A percentile compares a stretch with the other conserved stretches of the same genome.
Conservation (phyloP, 805 yeast species). For the Hermanozyma aechmeae region DNA sequence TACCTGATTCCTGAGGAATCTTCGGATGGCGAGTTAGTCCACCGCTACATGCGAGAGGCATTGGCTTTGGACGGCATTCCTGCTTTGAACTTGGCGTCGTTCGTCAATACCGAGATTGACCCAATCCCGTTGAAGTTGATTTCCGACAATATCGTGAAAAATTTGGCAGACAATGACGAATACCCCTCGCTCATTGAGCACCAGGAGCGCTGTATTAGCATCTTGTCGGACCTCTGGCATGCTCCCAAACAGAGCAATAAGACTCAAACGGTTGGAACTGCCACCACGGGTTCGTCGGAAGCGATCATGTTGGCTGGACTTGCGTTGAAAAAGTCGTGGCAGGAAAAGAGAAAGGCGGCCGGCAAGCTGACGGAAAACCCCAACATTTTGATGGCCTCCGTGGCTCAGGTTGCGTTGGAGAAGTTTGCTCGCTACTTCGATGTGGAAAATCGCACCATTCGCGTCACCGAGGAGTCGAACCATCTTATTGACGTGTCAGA, state of each 20-base stretch:
- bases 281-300: slow-evolving; percentile 91
- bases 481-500: slow-evolving; percentile 55
- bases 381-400: slow-evolving; percentile 83
- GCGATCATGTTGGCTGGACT: slow-evolving; percentile 91
- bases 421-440: slow-evolving; percentile 92
- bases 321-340: slow-evolving; percentile 90
- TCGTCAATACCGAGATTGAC: slow-evolving; percentile 69
- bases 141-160: slow-evolving; percentile 69
- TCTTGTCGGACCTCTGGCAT: slow-evolving; percentile 73
- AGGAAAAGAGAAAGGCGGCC: slow-evolving; percentile 45
- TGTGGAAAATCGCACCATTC: slow-evolving; percentile 73
- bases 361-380: slow-evolving; percentile 61
- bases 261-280: slow-evolving; percentile 60
- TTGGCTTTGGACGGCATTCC: slow-evolving; percentile 79
- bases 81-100: slow-evolving; percentile 75
- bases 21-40: slow-evolving; percentile 42
- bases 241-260: slow-evolving; percentile 35
- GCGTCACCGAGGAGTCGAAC: slow-evolving; percentile 50
- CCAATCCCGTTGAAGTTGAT: slow-evolving; percentile 39
- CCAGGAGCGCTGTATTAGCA: slow-evolving; percentile 76
- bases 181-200: slow-evolving; percentile 77
- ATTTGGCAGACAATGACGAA: slow-evolving; percentile 89
- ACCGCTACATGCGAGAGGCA: slow-evolving; percentile 60
- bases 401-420: slow-evolving; percentile 91
- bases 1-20: slow-evolving; percentile 55